phyloP scores from a whole-genome alignment of 108 stramenopile genomes.

The Discostella stelligeroides region DNA sequence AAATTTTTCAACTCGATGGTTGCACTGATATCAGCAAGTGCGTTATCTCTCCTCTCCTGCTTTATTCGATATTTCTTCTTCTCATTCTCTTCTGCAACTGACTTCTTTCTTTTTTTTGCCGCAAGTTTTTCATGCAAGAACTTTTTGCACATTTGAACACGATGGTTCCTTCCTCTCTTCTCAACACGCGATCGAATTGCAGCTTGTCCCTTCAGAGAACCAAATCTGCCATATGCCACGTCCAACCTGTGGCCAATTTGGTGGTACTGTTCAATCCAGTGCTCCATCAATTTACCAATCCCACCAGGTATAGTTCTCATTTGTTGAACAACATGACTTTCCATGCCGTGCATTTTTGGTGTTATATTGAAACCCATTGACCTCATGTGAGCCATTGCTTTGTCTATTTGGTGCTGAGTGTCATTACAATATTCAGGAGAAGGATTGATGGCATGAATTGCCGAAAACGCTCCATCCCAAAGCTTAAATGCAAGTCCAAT shows the following conservation, averaged over 20 bases:
- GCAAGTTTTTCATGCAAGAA: too few relatives aligned
- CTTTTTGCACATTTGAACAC: too few relatives aligned
- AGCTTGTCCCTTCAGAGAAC: not conserved
- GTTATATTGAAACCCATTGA: constrained; percentile 30
- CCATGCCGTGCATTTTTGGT: constrained; percentile 26
- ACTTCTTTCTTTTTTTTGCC: too few relatives aligned
- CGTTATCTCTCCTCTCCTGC: too few relatives aligned
- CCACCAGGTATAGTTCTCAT: constrained; percentile 16
- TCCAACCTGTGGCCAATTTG: constrained; percentile 18
- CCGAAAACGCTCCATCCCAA: too few relatives aligned
- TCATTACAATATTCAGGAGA: not conserved
- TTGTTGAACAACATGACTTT: constrained; percentile 24
- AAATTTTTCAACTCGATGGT: too few relatives aligned
- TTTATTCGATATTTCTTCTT: too few relatives aligned
- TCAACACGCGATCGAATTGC: not conserved
- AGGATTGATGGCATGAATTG: not conserved
- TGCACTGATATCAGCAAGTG: too few relatives aligned
- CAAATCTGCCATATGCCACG: too few relatives aligned
- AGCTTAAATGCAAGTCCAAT: too few relatives aligned
- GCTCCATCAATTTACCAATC: constrained; percentile 15
- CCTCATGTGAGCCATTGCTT: not conserved
- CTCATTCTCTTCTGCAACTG: too few relatives aligned
- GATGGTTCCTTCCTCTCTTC: not conserved
- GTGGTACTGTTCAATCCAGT: constrained; percentile 30
- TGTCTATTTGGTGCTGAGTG: not conserved